phyloP scores from a whole-genome alignment of 2,329 filamentous ascomycete genomes.

The Claviceps sp. region DNA sequence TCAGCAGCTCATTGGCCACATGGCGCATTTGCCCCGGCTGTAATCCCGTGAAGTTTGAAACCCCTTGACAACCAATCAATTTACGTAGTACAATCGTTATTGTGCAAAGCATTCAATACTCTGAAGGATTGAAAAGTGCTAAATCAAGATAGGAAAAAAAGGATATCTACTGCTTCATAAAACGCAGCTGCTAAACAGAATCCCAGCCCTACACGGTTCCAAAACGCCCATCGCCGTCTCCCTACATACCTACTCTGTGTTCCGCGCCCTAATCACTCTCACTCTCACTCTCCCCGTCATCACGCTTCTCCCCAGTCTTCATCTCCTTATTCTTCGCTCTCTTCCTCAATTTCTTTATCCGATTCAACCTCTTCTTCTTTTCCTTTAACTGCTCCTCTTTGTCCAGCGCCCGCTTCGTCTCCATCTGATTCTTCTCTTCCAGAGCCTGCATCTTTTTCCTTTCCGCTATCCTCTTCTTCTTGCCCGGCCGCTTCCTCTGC shows the following conservation, averaged over 20 bases:
- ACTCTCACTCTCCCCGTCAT: background rate
- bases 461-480: constrained; percentile 42
- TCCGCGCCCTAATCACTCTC: too few relatives aligned
- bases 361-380: constrained; percentile 49
- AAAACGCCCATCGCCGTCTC: constrained; percentile 9
- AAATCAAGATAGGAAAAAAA: too few relatives aligned
- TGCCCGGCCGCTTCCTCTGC: constrained; percentile 36
- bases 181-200: too few relatives aligned
- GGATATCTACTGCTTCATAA: too few relatives aligned
- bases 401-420: constrained; percentile 24
- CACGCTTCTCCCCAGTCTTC: constrained; percentile 22
- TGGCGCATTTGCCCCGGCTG: background rate
- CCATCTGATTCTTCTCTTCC: constrained; percentile 26
- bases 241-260: too few relatives aligned
- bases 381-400: constrained; percentile 45
- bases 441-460: constrained; percentile 30
- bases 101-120: too few relatives aligned
- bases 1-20: background rate
- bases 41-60: too few relatives aligned
- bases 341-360: constrained; percentile 45
- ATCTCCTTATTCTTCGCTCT: constrained; percentile 46
- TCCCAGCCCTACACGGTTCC: constrained; percentile 2
- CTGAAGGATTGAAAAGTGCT: too few relatives aligned
- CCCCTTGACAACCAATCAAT: too few relatives aligned
- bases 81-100: too few relatives aligned